Percentiles rank a stretch among this genome's conserved stretches.
Evolutionary conservation across 768 basidiomycete genomes (phyloP).

Genomic region (Mycena rebaudengoi): DNA sequence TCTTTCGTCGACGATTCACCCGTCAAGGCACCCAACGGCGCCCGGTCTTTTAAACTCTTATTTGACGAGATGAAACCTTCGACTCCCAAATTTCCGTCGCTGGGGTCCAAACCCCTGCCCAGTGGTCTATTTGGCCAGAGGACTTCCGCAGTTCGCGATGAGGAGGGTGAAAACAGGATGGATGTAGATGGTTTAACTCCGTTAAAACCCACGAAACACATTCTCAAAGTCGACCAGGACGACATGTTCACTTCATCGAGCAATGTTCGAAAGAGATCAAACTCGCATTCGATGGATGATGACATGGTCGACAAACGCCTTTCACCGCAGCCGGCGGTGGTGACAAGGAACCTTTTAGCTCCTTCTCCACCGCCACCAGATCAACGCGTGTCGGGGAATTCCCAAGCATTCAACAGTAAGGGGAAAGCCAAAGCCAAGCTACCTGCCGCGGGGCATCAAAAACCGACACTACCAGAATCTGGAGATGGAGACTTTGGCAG

Average conservation of each 20-base stretch:
- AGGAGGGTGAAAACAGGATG: constrained; percentile 11
- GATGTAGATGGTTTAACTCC: constrained; percentile 19
- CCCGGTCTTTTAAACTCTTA: constrained; percentile 70
- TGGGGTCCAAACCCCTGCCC: constrained; percentile 13
- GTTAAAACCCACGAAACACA: not conserved
- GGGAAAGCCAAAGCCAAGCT: constrained; percentile 35
- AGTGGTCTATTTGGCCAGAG: constrained; percentile 19
- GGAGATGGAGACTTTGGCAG: constrained; percentile 37
- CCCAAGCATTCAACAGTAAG: constrained; percentile 37
- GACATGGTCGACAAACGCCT: constrained; percentile 24
- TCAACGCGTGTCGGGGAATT: constrained; percentile 27
- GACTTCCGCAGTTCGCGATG: not conserved
- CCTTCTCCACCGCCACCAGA: constrained; percentile 72
- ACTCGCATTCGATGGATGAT: not conserved
- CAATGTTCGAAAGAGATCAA: not conserved
- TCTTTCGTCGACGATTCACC: constrained; percentile 79
- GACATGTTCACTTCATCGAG: constrained; percentile 14
- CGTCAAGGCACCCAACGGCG: constrained; percentile 63
- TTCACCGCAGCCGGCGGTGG: constrained; percentile 20
- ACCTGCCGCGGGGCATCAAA: constrained; percentile 47
- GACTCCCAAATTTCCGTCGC: constrained; percentile 17
- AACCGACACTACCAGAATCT: constrained; percentile 50
- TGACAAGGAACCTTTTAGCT: constrained; percentile 56
- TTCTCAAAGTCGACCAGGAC: not conserved
- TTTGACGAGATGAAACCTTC: constrained; percentile 61